A percentile compares a stretch with the other conserved stretches of the same genome.
Conservation (phyloP, 441 rosid species). For the Macaranga tanarius region DNA sequence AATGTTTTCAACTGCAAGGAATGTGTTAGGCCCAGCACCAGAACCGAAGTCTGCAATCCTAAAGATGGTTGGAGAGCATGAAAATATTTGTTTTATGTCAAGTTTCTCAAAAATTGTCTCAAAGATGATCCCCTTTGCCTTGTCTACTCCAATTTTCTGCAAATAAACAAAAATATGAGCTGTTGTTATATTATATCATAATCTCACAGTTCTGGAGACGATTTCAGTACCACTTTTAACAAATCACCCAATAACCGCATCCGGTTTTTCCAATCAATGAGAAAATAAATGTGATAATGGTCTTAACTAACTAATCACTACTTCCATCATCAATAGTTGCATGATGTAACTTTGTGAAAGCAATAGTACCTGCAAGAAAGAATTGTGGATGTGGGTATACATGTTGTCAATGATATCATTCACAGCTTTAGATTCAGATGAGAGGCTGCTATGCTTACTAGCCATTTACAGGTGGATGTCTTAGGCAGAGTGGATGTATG, state of each 20-base stretch:
- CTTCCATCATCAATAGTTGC: no score
- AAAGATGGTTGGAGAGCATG: background rate
- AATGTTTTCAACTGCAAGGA: background rate
- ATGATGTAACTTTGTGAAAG: no score
- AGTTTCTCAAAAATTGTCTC: slow-evolving; percentile 4
- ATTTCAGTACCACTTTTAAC: no score
- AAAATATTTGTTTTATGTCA: background rate
- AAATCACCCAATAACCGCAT: no score
- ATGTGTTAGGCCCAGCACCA: slow-evolving; percentile 5
- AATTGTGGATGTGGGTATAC: slow-evolving; percentile 18
- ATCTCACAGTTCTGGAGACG: no score
- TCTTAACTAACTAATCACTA: no score
- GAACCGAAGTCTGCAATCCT: background rate
- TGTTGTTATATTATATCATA: no score
- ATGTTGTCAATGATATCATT: background rate
- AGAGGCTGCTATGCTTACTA: background rate
- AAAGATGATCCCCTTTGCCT: background rate
- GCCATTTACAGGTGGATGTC: slow-evolving; percentile 4
- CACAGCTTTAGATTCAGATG: slow-evolving; percentile 6
- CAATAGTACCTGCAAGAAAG: slow-evolving; percentile 14
- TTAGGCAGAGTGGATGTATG: no score
- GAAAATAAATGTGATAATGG: no score
- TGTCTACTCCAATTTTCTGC: background rate
- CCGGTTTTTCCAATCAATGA: no score
- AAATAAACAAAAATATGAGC: background rate